Evolutionary conservation across 192 early-diverging fungal species (phyloP), one percentile per base, ranked within the genome.

Genomic region (Umbelopsis sp.): DNA sequence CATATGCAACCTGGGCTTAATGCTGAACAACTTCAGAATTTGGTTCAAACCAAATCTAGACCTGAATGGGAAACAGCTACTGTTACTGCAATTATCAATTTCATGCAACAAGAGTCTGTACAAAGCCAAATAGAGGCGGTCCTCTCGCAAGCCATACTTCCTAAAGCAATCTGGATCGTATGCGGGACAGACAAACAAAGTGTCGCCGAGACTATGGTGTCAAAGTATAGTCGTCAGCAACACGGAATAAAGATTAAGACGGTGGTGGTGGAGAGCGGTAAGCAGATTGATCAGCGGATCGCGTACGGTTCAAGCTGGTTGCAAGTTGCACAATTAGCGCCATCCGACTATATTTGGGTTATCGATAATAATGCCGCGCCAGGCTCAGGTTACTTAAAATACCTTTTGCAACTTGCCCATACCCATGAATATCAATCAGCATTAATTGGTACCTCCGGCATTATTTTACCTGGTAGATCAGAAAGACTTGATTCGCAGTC

Each of bases 391-490:
- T 85, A 83, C 49, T 64, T 85, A 23, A 71, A 78, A 16, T 77
- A 76, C 4, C 25, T 87, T 13, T 73, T 82, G 20, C 77, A 68
- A 18, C 11, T 71, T 0, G 18, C 22, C 21, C 78, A 79, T 41
- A 76, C 78, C 18, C 55, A 74, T 1, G 80, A 85, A n/a, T 87
- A 87, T 46, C 64, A 78, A 30, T 67, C 72, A 16, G 65, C 84
- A 21, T 46, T 83, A 13, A 67, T 87, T 12, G 86, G 86, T 46
- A 75, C 72, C 12, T 74, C 75, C 27, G 86, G 76, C 18, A 66
- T 67, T 6, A 67, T 85, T 2, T 47, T 75, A n/a, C 65, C 70
- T 12, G n/a, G 51, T 1, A 51, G 68, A 68, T 10, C 58, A 13
- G 10, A 2, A 58, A 13, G 46, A 47, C 4, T 64, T 61, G 27